Percentiles rank a stretch among this genome's conserved stretches.
phyloP scores from a whole-genome alignment of 1,139 yeast species.

The Pichia sp. region DNA sequence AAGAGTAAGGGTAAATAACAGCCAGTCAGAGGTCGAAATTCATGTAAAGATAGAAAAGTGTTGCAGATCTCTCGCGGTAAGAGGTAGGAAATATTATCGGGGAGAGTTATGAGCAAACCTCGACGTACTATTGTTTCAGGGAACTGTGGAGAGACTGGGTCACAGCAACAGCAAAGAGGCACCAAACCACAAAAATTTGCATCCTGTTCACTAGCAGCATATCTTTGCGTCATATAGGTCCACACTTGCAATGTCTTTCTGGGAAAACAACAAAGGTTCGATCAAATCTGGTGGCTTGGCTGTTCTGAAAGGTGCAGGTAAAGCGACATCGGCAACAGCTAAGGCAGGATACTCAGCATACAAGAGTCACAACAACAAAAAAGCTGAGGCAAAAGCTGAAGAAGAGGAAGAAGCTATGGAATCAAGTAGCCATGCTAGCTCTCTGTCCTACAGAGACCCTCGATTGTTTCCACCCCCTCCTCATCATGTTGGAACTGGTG shows the following conservation, averaged over 20 bases:
- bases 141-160: too few relatives aligned
- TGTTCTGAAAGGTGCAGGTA: constrained; percentile 47
- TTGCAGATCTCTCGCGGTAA: background rate
- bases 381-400: constrained; percentile 25
- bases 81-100: background rate
- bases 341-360: constrained; percentile 48
- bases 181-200: too few relatives aligned
- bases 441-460: constrained; percentile 28
- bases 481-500: constrained; percentile 30
- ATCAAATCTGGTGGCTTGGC: constrained; percentile 47
- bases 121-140: background rate
- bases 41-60: background rate
- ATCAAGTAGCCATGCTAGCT: constrained; percentile 16
- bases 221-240: background rate
- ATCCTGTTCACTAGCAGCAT: background rate
- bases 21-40: background rate
- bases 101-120: background rate
- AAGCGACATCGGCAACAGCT: constrained; percentile 42
- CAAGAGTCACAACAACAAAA: constrained; percentile 35
- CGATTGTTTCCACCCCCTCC: constrained; percentile 40
- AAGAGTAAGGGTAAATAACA: constrained; percentile 2
- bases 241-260: constrained; percentile 37
- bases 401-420: constrained; percentile 26
- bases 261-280: constrained; percentile 52
- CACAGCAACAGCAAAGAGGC: background rate